A percentile compares a stretch with the other conserved stretches of the same genome.
Conservation (phyloP, 2,329 filamentous ascomycete species). For the Colletotrichum phormii region DNA sequence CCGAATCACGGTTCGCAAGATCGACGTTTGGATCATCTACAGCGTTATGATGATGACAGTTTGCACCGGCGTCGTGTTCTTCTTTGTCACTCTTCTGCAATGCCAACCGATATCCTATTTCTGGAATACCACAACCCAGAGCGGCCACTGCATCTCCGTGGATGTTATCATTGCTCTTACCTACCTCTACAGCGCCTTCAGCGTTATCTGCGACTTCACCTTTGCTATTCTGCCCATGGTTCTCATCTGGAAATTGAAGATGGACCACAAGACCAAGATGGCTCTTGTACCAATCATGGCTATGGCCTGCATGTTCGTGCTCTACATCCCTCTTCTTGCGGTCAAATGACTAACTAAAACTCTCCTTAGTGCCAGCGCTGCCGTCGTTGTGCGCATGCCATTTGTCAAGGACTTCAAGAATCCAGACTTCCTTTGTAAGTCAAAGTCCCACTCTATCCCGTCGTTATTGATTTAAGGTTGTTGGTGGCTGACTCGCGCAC, state of each 20-base stretch:
- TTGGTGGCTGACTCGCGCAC: slow-evolving; percentile 15
- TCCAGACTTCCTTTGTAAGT: slow-evolving; percentile 57
- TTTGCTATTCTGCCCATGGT: slow-evolving; percentile 66
- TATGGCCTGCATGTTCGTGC: slow-evolving; percentile 64
- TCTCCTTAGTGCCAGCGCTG: slow-evolving; percentile 52
- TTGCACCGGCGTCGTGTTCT: slow-evolving; percentile 45
- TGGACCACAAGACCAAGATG: slow-evolving; percentile 63
- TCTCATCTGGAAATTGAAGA: slow-evolving; percentile 66
- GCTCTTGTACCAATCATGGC: slow-evolving; percentile 65
- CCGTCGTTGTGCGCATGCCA: slow-evolving; percentile 55
- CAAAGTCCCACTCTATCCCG: not conserved
- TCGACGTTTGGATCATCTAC: slow-evolving; percentile 44
- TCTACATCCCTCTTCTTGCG: not conserved
- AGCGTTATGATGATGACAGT: slow-evolving; percentile 43
- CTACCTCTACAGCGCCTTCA: slow-evolving; percentile 63
- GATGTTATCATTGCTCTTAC: slow-evolving; percentile 63
- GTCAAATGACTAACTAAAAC: slow-evolving; percentile 1
- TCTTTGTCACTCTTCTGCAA: slow-evolving; percentile 46
- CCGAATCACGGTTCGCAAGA: slow-evolving; percentile 40
- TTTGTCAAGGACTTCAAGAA: slow-evolving; percentile 52
- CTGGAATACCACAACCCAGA: slow-evolving; percentile 40
- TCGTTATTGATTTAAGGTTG: slow-evolving; percentile 6
- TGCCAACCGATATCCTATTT: slow-evolving; percentile 44
- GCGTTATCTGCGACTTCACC: slow-evolving; percentile 62
- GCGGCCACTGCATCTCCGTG: slow-evolving; percentile 43